phyloP scores from a whole-genome alignment of 441 rosid genomes.

The Adansonia grandidieri region DNA sequence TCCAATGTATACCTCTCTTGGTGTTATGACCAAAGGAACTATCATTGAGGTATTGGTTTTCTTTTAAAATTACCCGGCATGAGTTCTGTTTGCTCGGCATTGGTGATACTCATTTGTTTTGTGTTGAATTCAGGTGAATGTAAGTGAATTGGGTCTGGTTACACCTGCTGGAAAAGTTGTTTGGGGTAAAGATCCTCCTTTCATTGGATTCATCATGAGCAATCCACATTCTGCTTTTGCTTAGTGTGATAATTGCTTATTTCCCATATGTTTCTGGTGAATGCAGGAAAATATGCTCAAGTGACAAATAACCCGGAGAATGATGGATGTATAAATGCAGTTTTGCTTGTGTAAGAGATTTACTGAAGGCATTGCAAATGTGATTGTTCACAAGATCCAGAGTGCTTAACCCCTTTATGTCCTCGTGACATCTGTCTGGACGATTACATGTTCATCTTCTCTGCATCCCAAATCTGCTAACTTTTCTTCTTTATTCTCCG shows the following conservation, averaged over 20 bases:
- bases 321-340: constrained; percentile 89
- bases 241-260: not conserved
- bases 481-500: not conserved
- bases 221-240: not conserved
- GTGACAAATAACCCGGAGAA: constrained; percentile 94
- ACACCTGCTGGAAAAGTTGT: constrained; percentile 95
- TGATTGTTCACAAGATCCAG: not conserved
- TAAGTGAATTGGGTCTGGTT: constrained; percentile 88
- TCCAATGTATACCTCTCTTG: constrained; percentile 91
- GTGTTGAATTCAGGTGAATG: constrained; percentile 66
- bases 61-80: not conserved
- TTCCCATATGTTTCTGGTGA: not conserved
- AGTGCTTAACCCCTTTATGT: no score
- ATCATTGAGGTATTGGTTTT: constrained; percentile 71
- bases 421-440: no score
- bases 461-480: not conserved
- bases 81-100: not conserved
- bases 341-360: constrained; percentile 69
- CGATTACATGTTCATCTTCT: no score
- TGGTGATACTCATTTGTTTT: not conserved
- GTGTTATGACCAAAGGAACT: constrained; percentile 92
- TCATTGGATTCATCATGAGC: not conserved
- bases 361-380: not conserved
- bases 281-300: constrained; percentile 89
- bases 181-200: constrained; percentile 58